A percentile compares a stretch with the other conserved stretches of the same genome.
Conservation (phyloP, 495 filamentous ascomycete species). For the Xylaria nigripes region DNA sequence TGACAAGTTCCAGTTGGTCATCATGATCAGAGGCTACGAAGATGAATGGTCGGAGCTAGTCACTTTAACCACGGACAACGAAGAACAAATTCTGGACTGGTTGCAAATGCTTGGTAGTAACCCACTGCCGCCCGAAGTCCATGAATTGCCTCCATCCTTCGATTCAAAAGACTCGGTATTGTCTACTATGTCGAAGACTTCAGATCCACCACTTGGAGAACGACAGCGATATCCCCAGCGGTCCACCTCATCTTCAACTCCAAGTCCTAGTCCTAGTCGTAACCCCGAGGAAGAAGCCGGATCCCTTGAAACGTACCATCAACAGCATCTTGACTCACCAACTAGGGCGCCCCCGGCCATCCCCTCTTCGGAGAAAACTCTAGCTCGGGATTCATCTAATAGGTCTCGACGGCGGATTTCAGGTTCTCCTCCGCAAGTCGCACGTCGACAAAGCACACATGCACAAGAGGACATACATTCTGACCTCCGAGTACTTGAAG, state of each 20-base stretch:
- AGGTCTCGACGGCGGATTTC: conserved; percentile 8
- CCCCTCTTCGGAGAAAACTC: conserved; percentile 22
- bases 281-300: conserved; percentile 14
- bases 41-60: conserved; percentile 77
- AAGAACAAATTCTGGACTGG: conserved; percentile 78
- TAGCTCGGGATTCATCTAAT: conserved; percentile 21
- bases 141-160: conserved; percentile 15
- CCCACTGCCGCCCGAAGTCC: conserved; percentile 61
- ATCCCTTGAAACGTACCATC: conserved; percentile 23
- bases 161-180: conserved; percentile 21
- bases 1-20: conserved; percentile 56
- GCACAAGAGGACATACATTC: conserved; percentile 21
- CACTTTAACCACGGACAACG: conserved; percentile 58
- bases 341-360: conserved; percentile 19
- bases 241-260: conserved; percentile 16
- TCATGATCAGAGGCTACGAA: conserved; percentile 73
- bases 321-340: conserved; percentile 13
- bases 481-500: conserved; percentile 28
- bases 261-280: conserved; percentile 1
- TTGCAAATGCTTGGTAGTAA: conserved; percentile 67
- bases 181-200: conserved; percentile 43
- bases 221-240: conserved; percentile 29
- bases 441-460: not conserved
- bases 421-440: conserved; percentile 1
- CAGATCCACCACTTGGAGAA: conserved; percentile 73